Conservation (phyloP, 1,284 basidiomycete species). For the Microbotryum scabiosae region DNA sequence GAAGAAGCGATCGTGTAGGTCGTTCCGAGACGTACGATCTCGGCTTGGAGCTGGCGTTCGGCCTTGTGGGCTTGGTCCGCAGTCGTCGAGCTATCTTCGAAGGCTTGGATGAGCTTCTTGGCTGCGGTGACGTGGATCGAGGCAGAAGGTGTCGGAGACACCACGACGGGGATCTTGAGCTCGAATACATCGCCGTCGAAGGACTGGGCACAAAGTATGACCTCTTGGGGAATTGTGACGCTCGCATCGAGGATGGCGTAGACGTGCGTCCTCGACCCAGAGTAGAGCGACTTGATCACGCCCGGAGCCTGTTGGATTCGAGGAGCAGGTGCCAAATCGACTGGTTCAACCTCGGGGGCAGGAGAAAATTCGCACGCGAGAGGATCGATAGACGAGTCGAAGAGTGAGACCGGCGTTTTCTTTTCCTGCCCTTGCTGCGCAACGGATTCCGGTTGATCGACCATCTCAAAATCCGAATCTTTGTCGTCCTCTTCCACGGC, state of each 20-base stretch:
- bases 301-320: conserved; percentile 7
- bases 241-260: conserved; percentile 11
- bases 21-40: conserved; percentile 48
- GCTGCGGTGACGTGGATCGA: conserved; percentile 51
- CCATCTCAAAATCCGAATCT: conserved; percentile 1
- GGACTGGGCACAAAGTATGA: conserved; percentile 9
- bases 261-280: conserved; percentile 13
- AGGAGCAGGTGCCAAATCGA: conserved; percentile 2
- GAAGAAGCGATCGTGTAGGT: conserved; percentile 49
- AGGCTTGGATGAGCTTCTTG: conserved; percentile 47
- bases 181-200: conserved; percentile 1
- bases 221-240: not conserved
- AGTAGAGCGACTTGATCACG: conserved; percentile 1
- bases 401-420: conserved; percentile 1
- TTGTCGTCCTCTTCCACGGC: not conserved
- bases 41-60: conserved; percentile 39
- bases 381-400: conserved; percentile 9
- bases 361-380: not conserved
- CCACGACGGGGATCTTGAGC: conserved; percentile 8
- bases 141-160: not conserved
- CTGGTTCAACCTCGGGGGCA: not conserved
- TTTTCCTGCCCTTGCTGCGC: not conserved
- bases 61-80: conserved; percentile 21
- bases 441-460: not conserved
- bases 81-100: conserved; percentile 30